Percentiles rank a stretch among this genome's conserved stretches.
Conservation (phyloP, 306 rosid species). For the Dryas drummondii region DNA sequence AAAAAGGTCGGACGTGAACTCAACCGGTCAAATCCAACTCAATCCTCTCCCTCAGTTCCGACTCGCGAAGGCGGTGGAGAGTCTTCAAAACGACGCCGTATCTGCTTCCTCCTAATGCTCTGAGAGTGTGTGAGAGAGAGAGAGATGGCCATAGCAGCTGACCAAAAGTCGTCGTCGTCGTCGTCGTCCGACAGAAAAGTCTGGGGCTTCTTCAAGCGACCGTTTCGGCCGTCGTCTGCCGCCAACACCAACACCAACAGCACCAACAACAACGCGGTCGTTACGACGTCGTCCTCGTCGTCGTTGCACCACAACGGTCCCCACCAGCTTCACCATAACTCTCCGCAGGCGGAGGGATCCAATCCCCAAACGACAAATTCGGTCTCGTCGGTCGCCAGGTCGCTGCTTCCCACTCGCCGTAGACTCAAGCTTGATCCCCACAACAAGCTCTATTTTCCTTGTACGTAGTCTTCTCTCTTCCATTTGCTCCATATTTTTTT, state of each 20-base stretch:
- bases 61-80: neutral
- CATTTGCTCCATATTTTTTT: neutral
- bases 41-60: conserved; percentile 35
- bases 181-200: conserved; percentile 77
- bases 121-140: conserved; percentile 9
- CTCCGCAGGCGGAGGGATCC: conserved; percentile 47
- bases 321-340: conserved; percentile 33
- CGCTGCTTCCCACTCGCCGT: conserved; percentile 87
- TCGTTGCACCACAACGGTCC: conserved; percentile 17
- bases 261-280: conserved; percentile 1
- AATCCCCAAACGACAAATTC: conserved; percentile 51
- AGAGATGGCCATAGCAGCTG: conserved; percentile 66
- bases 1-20: conserved; percentile 30
- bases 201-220: conserved; percentile 87
- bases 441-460: conserved; percentile 88
- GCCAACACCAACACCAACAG: neutral
- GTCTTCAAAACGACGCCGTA: conserved; percentile 8
- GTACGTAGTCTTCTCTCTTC: conserved; percentile 38
- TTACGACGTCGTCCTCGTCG: conserved; percentile 43
- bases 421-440: conserved; percentile 98
- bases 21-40: conserved; percentile 25
- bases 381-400: conserved; percentile 89
- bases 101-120: conserved; percentile 28
- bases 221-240: conserved; percentile 52
- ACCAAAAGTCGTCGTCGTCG: conserved; percentile 55